A percentile compares a stretch with the other conserved stretches of the same genome.
Evolutionary conservation across 2,329 filamentous ascomycete genomes (phyloP).

Genomic region (Fusarium sp.): DNA sequence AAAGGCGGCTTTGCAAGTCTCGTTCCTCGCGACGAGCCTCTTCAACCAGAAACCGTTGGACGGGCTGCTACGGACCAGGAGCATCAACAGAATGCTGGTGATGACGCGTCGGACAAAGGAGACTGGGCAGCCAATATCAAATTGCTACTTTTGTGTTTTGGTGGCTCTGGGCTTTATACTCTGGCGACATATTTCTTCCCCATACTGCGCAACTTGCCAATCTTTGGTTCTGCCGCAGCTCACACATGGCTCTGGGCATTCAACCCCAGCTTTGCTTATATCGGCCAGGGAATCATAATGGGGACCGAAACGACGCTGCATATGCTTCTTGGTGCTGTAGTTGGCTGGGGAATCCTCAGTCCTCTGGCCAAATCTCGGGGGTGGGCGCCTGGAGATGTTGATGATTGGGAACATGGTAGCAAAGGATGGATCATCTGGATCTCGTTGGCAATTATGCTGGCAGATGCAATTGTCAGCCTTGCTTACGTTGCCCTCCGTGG

Average conservation of each 20-base stretch:
- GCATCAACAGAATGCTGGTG: conserved; percentile 46
- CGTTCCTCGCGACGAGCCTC: conserved; percentile 45
- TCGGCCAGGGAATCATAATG: conserved; percentile 99
- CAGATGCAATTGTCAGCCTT: conserved; percentile 89
- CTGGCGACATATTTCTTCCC: conserved; percentile 91
- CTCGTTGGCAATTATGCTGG: conserved; percentile 94
- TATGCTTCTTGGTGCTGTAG: conserved; percentile 88
- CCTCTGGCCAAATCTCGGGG: conserved; percentile 85
- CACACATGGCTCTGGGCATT: conserved; percentile 91
- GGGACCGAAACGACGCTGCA: conserved; percentile 93
- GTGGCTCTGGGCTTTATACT: conserved; percentile 73
- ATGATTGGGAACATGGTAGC: conserved; percentile 90
- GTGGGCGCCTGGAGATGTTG: conserved; percentile 89
- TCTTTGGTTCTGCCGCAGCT: conserved; percentile 81
- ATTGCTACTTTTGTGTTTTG: conserved; percentile 65
- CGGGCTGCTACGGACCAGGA: conserved; percentile 40
- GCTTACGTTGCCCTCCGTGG: conserved; percentile 78
- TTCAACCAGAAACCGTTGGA: conserved; percentile 38
- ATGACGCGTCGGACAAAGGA: conserved; percentile 23
- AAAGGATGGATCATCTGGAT: conserved; percentile 99
- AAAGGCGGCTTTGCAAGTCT: conserved; percentile 56
- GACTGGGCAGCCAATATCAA: conserved; percentile 61
- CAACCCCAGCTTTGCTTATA: conserved; percentile 96
- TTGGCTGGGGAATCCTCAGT: conserved; percentile 92
- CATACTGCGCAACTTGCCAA: conserved; percentile 81